Percentiles rank a stretch among this genome's conserved stretches.
These are phyloP conservation scores for Gaertneriomyces semiglobifer DNA, from an alignment of 192 early-diverging fungal genomes.

Conservation along the genomic window DNA sequence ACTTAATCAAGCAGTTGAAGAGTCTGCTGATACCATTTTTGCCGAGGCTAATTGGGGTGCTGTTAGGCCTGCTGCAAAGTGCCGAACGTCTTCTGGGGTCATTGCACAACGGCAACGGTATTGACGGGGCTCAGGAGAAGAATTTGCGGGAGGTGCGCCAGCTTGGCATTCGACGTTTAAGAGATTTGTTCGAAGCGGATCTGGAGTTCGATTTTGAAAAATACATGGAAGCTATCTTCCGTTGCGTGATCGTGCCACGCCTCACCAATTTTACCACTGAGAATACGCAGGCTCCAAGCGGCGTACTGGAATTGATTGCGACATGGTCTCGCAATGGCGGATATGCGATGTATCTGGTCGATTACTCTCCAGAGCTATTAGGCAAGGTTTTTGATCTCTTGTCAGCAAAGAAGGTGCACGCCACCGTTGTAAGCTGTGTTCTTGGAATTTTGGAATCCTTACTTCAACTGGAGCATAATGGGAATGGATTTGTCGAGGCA, in stretches of 20 bases:
- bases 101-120: constrained; percentile 13
- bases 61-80: constrained; percentile 67
- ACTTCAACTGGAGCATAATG: constrained; percentile 39
- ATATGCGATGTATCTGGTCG: constrained; percentile 66
- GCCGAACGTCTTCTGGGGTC: constrained; percentile 7
- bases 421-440: constrained; percentile 66
- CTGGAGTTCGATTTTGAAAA: constrained; percentile 71
- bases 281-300: constrained; percentile 83
- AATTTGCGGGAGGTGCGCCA: constrained; percentile 65
- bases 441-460: constrained; percentile 65
- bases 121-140: constrained; percentile 29
- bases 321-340: constrained; percentile 68
- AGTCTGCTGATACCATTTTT: constrained; percentile 68
- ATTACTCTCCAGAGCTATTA: constrained; percentile 61
- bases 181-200: constrained; percentile 73
- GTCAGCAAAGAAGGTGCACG: constrained; percentile 75
- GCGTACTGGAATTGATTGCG: constrained; percentile 71
- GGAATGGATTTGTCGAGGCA: constrained; percentile 34
- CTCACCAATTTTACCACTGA: constrained; percentile 70
- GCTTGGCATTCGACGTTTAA: constrained; percentile 69
- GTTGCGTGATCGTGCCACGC: constrained; percentile 64
- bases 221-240: constrained; percentile 74
- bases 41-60: constrained; percentile 65
- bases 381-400: constrained; percentile 69
- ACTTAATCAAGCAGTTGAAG: constrained; percentile 80